phyloP scores from a whole-genome alignment of 495 filamentous ascomycete genomes.

The Aspergillus leporis region DNA sequence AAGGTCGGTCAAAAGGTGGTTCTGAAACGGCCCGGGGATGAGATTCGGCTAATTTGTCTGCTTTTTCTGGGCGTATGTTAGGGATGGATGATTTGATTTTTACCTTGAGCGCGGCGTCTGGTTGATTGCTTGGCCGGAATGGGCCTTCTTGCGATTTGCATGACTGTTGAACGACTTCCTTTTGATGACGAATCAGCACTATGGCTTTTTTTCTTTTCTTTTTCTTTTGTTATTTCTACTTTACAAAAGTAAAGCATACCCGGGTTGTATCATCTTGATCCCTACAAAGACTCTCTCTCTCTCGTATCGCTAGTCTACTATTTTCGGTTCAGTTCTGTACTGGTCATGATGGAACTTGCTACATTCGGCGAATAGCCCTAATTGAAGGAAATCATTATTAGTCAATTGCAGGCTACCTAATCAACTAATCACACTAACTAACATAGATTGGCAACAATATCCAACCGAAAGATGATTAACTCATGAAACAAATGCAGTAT shows the following conservation, averaged over 20 bases:
- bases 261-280: neutral
- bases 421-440: no score
- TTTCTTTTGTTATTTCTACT: neutral
- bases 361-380: neutral
- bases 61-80: constrained; percentile 9
- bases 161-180: constrained; percentile 3
- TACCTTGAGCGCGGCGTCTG: constrained; percentile 18
- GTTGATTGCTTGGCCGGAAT: constrained; percentile 3
- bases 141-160: neutral
- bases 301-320: neutral
- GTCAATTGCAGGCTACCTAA: no score
- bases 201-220: neutral
- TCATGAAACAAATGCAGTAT: neutral
- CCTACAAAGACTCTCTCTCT: no score
- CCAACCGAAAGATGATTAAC: neutral
- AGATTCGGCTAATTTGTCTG: constrained; percentile 1
- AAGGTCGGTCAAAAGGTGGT: constrained; percentile 8
- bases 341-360: neutral
- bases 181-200: neutral
- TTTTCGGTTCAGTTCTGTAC: neutral
- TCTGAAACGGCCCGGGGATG: constrained; percentile 1
- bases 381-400: neutral
- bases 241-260: constrained; percentile 1
- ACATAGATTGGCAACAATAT: neutral
- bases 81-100: constrained; percentile 2